Evolutionary conservation across 2,329 filamentous ascomycete genomes (phyloP), one percentile per base, ranked within the genome.

Genomic region (Pseudohalonectria lignicola): DNA sequence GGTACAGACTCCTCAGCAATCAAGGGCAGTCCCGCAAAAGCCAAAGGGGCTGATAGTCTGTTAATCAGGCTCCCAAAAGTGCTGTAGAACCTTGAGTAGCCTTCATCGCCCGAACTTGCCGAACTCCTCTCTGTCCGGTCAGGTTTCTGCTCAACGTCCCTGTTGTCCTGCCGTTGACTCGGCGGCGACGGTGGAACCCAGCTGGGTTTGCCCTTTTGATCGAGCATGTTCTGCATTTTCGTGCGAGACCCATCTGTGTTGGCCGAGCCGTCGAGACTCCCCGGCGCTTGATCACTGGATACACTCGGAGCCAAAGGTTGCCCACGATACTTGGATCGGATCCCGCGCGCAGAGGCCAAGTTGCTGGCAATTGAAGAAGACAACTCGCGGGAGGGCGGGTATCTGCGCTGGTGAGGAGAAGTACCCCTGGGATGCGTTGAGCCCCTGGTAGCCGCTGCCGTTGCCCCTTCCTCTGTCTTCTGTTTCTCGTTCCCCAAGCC

Each of bases 51-150:
- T 0, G 90, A 93, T 11, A 96, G 75, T 49, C 81, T 83, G 43
- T 86, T 92, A 53, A 96, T 85, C 34, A 95, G 74, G 39, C 75
- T 86, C 39, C 88, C 87, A 51, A 95, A 94, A 1, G 86, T 87
- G 41, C 74, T 88, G 61, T 96, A 98, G 61, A 96, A 98, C 39
- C 79, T 77, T 6, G 85, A 76, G 54, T 95, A 98, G 5, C 85
- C 81, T 40, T 90, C 87, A 23, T 94, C 86, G 48, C 60, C 63
- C 3, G 51, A 16, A 3, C 33, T 10, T n/a, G 13, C 33, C 13
- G n/a, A 16, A 8, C 21, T 15, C 13, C 33, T 32, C 12, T 23
- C 38, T 16, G 23, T 8, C 6, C 15, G 46, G 3, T 51, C 49
- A 2, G 50, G 34, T 31, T 56, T 48, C 8, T 52, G 39, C 17